Evolutionary conservation across 768 basidiomycete species (phyloP), one percentile per base, ranked within the genome.

Genomic region (Rhizopogon vinicolor): DNA sequence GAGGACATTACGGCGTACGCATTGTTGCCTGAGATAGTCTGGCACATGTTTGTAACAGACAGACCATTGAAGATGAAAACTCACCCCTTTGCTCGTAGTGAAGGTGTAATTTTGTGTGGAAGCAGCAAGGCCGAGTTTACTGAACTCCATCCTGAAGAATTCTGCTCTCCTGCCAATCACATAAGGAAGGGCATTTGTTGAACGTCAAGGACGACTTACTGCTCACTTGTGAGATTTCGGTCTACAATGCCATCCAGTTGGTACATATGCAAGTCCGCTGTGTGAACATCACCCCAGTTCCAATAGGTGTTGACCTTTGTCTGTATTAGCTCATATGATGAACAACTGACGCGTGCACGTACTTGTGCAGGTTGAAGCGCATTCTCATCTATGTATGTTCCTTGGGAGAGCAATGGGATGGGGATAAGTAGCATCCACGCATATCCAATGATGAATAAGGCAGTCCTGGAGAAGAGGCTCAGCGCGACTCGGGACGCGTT

Each of bases 351-450:
- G 58, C 52, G 63, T 16, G 5, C 41, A 65, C 68, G 48, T 62
- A 95, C 95, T 76, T 96, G 93, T 5, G 82, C 87, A 9, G 97
- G 95, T 64, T 95, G 92, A 18, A 99, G 72, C 1, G 97, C 96
- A 68, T 98, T 97, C 74, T 99, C 97, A 68, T 96, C 93, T 49
- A 96, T 88, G 66, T 93, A 96, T 8, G 85, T 90, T 8, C 74
- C 68, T 59, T 83, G 78, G 16, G 84, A 85, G 5, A 95, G 75
- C 1, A 72, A 72, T 5, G 83, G 75, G 12, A 79, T 77, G 3
- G 95, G 95, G 51, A 97, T 76, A 5, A 81, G 72, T n/a, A 87
- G 60, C 71, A 97, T 80, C 93, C 94, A 98, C n/a, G 82, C 48
- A 68, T 91, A 85, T 12, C 93, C 93, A 5, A 74, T 72, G 25